phyloP scores from a whole-genome alignment of 805 yeast species.

The Nakazawaea ishiwadae region DNA sequence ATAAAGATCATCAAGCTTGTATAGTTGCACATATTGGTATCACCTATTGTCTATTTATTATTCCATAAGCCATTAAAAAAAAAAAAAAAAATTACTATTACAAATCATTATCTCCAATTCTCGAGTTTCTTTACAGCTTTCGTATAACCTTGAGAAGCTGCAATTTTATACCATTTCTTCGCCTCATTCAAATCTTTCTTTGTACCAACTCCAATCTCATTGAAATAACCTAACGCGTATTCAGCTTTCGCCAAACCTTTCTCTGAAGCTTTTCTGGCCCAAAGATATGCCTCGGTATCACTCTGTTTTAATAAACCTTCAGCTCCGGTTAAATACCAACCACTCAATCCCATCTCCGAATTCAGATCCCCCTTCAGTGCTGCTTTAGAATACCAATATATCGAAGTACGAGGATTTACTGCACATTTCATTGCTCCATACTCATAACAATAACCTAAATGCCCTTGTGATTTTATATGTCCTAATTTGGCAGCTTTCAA shows the following conservation, averaged over 20 bases:
- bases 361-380: slow-evolving; percentile 62
- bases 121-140: slow-evolving; percentile 43
- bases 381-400: slow-evolving; percentile 72
- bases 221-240: slow-evolving; percentile 64
- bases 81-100: too few species aligned
- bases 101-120: too few species aligned
- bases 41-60: too few species aligned
- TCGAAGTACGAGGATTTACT: slow-evolving; percentile 51
- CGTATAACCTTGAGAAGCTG: slow-evolving; percentile 59
- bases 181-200: slow-evolving; percentile 39
- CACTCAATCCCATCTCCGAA: slow-evolving; percentile 68
- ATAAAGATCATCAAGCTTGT: too few species aligned
- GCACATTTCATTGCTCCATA: slow-evolving; percentile 54
- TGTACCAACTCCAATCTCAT: slow-evolving; percentile 63
- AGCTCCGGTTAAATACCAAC: slow-evolving; percentile 76
- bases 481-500: slow-evolving; percentile 55
- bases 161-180: slow-evolving; percentile 45
- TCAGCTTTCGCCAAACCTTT: slow-evolving; percentile 59
- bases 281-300: slow-evolving; percentile 60
- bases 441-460: slow-evolving; percentile 69
- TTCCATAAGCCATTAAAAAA: too few species aligned
- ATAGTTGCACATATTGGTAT: too few species aligned
- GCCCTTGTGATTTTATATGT: slow-evolving; percentile 64
- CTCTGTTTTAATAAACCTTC: slow-evolving; percentile 46
- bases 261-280: slow-evolving; percentile 62